Conservation (phyloP, 805 yeast species). For the Suhomyces sp. region DNA sequence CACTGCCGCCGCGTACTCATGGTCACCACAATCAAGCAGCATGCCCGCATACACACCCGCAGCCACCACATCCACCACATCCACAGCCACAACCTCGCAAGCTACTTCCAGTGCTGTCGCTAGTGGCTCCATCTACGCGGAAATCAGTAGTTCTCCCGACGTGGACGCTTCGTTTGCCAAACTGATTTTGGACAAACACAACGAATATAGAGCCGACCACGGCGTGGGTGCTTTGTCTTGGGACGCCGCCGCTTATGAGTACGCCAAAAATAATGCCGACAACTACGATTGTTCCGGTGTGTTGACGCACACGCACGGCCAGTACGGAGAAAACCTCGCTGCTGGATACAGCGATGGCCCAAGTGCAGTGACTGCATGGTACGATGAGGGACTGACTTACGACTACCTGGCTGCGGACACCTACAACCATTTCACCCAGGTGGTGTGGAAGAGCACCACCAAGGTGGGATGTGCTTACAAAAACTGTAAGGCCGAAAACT, state of each 20-base stretch:
- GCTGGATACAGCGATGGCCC: conserved; percentile 31
- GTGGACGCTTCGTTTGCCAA: conserved; percentile 27
- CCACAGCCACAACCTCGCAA: conserved; percentile 1
- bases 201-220: conserved; percentile 29
- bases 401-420: conserved; percentile 22
- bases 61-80: conserved; percentile 1
- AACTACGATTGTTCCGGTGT: conserved; percentile 37
- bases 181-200: conserved; percentile 32
- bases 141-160: conserved; percentile 15
- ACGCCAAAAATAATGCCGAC: conserved; percentile 34
- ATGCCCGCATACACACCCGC: neutral
- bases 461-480: conserved; percentile 32
- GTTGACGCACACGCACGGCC: conserved; percentile 36
- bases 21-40: neutral
- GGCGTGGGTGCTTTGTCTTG: conserved; percentile 29
- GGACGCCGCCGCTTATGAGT: conserved; percentile 29
- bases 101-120: conserved; percentile 5
- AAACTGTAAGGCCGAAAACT: conserved; percentile 26
- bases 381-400: conserved; percentile 29
- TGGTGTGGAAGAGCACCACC: conserved; percentile 29
- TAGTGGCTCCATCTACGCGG: conserved; percentile 10
- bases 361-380: conserved; percentile 34
- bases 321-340: conserved; percentile 37
- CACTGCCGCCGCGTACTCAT: neutral
- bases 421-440: conserved; percentile 32